A percentile compares a stretch with the other conserved stretches of the same genome.
Conservation (phyloP, 495 filamentous ascomycete species). For the Penicillium odoratum region DNA sequence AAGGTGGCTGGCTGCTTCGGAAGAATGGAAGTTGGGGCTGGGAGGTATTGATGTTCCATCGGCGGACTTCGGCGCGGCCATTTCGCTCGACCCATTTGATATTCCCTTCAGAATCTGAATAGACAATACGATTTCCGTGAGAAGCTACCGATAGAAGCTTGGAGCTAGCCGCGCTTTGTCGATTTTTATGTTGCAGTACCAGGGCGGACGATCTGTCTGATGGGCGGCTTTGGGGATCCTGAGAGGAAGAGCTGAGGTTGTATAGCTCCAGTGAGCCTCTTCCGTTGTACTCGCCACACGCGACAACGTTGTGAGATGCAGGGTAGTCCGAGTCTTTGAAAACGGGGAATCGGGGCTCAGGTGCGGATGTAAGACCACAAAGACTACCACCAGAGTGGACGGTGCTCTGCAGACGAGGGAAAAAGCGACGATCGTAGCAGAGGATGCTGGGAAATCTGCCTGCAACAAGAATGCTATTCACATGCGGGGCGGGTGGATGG, state of each 20-base stretch:
- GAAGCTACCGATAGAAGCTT: constrained; percentile 82
- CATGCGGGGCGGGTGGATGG: constrained; percentile 61
- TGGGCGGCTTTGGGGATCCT: constrained; percentile 19
- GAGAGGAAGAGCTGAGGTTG: constrained; percentile 48
- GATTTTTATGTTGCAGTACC: constrained; percentile 62
- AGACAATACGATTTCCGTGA: constrained; percentile 82
- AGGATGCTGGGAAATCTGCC: constrained; percentile 90
- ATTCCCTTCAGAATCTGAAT: constrained; percentile 79
- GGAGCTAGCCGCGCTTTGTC: constrained; percentile 76
- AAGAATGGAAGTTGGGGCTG: constrained; percentile 23
- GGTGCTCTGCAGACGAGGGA: constrained; percentile 73
- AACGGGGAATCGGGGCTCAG: constrained; percentile 56
- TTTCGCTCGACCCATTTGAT: constrained; percentile 93
- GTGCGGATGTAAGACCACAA: constrained; percentile 73
- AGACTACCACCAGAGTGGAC: constrained; percentile 82
- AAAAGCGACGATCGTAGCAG: constrained; percentile 84
- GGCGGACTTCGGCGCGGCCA: constrained; percentile 75
- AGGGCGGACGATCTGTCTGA: constrained; percentile 38
- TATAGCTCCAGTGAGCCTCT: constrained; percentile 92
- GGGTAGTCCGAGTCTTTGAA: constrained; percentile 51
- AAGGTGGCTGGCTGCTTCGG: not conserved
- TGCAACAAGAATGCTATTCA: constrained; percentile 58
- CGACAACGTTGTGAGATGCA: constrained; percentile 66
- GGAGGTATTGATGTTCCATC: constrained; percentile 63
- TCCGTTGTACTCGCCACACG: constrained; percentile 92